A percentile compares a stretch with the other conserved stretches of the same genome.
phyloP scores from a whole-genome alignment of 306 rosid species.

The Vigna reflexopilosa region DNA sequence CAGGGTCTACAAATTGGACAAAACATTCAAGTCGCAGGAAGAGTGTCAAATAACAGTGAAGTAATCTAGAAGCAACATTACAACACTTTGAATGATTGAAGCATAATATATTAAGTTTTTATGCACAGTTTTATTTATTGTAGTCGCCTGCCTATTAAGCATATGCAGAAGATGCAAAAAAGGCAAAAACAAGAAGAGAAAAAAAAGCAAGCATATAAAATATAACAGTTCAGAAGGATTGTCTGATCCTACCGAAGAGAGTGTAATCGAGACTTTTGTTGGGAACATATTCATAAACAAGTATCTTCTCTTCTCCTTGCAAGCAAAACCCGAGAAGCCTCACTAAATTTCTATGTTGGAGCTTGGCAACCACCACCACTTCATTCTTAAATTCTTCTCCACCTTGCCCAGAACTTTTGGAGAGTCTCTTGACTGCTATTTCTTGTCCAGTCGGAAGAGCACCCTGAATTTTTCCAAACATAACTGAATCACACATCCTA shows the following conservation, averaged over 20 bases:
- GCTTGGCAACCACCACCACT: constrained; percentile 55
- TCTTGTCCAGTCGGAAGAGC: constrained; percentile 44
- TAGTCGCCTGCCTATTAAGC: background rate
- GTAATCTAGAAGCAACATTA: background rate
- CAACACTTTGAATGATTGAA: background rate
- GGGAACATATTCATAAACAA: constrained; percentile 57
- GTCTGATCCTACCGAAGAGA: constrained; percentile 49
- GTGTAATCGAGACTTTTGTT: constrained; percentile 57
- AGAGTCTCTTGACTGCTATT: constrained; percentile 68
- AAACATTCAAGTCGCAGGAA: background rate
- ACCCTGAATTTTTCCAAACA: constrained; percentile 48
- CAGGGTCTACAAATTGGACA: constrained; percentile 38
- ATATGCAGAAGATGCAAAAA: background rate
- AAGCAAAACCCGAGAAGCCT: constrained; percentile 63
- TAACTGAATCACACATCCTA: background rate
- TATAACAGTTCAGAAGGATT: background rate
- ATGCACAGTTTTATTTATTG: background rate
- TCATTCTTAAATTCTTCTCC: constrained; percentile 62
- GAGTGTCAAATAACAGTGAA: constrained; percentile 1
- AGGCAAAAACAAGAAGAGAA: background rate
- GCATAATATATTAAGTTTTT: background rate
- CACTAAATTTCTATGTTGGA: constrained; percentile 61
- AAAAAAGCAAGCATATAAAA: background rate
- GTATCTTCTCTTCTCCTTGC: constrained; percentile 61
- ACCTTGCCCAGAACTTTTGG: constrained; percentile 58